phyloP scores from a whole-genome alignment of 176 grass and related monocot genomes.

The Zea luxurians region DNA sequence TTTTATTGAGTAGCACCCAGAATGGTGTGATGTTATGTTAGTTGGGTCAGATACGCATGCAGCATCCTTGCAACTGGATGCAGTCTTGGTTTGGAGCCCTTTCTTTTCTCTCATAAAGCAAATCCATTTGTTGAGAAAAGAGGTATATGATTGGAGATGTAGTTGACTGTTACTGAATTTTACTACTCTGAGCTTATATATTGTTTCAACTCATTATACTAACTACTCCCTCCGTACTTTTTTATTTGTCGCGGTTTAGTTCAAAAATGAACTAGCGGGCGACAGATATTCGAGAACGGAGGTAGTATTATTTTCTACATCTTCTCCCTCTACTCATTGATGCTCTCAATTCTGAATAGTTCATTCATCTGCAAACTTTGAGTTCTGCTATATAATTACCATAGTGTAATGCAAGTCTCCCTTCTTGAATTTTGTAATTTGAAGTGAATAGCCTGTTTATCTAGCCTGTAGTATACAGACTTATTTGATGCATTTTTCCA shows the following conservation, averaged over 20 bases:
- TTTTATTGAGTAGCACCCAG: background rate
- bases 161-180: background rate
- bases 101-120: background rate
- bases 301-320: background rate
- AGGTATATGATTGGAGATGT: background rate
- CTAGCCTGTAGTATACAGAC: background rate
- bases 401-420: background rate
- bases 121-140: background rate
- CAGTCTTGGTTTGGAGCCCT: background rate
- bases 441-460: slow-evolving; percentile 5
- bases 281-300: no score
- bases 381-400: slow-evolving; percentile 8
- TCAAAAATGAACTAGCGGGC: no score
- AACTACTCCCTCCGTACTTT: background rate
- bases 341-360: background rate
- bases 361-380: background rate
- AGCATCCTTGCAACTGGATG: background rate
- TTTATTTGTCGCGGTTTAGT: no score
- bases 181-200: background rate
- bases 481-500: slow-evolving; percentile 45
- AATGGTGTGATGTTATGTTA: background rate
- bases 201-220: background rate
- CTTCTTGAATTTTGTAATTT: slow-evolving; percentile 15
- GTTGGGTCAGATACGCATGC: background rate
- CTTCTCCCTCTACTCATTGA: background rate